Evolutionary conservation across 2,329 filamentous ascomycete species (phyloP), one percentile per base, ranked within the genome.

Genomic region (Fusarium staphyleae): DNA sequence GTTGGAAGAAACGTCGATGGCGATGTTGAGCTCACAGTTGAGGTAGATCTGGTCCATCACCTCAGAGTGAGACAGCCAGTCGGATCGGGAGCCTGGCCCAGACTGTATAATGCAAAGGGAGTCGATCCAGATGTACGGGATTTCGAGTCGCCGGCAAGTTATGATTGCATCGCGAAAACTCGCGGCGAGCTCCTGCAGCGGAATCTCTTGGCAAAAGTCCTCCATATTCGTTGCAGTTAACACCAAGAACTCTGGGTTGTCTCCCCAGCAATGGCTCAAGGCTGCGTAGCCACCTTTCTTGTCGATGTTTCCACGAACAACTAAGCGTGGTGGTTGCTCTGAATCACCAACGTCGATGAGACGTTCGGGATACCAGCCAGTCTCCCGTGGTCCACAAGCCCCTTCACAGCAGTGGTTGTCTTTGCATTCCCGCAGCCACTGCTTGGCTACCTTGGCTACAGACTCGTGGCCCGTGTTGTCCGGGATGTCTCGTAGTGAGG

Each of bases 71-170:
- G 13, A 39, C 12, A 45, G 28, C 48, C 48, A 51, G 14, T 51
- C 48, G 6, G 40, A 29, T 9, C 24, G 40, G 13, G 48, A 39
- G 13, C 26, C 48, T 26, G 22, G 4, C 9, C 22, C 22, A 9
- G 22, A 24, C 22, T 51, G 48, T 12, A 51, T 14, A n/a, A 51
- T 51, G 28, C 48, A 51, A 51, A 24, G 34, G n/a, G 40, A 46
- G 15, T 51, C 48, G n/a, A 51, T 34, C 48, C 48, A 51, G 16
- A 51, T 11, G 10, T 51, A 51, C 6, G 41, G 48, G 12, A 51
- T 51, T 12, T n/a, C 18, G n/a, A 51, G 6, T 7, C 48, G 40
- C 13, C 33, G 41, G 14, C 48, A 51, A 13, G 48, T 51, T 12
- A 46, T 29, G 7, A 51, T 22, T 7, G 34, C 14, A 15, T 51